These are phyloP conservation scores for Eutrema yunnanense DNA, from an alignment of 345 rosid species.

Conservation along the genomic window DNA sequence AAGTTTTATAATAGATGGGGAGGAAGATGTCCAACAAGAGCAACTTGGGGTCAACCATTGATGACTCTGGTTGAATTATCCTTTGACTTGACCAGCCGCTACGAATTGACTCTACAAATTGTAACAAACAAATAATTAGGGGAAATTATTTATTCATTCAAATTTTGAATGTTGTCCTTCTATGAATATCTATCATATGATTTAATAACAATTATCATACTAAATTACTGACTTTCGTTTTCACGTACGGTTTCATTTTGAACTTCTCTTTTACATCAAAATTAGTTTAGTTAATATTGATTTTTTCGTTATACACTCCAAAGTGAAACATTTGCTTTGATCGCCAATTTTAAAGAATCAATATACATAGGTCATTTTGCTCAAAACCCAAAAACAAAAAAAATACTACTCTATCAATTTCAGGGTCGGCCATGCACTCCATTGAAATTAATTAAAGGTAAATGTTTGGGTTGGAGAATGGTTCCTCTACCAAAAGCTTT, in stretches of 20 bases:
- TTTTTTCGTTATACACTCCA: background rate
- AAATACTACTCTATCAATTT: too few species aligned
- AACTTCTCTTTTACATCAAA: background rate
- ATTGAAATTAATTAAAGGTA: background rate
- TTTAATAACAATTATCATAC: background rate
- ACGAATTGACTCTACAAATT: conserved; percentile 25
- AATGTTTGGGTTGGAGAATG: background rate
- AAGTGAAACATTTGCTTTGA: too few species aligned
- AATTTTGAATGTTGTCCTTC: background rate
- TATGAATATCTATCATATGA: background rate
- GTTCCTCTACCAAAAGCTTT: background rate
- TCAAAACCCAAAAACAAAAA: too few species aligned
- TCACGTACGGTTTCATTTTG: background rate
- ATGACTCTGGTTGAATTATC: conserved; percentile 21
- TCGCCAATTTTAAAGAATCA: too few species aligned
- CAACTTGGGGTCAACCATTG: conserved; percentile 21
- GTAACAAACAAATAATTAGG: background rate
- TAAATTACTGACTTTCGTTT: background rate
- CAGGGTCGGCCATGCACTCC: background rate
- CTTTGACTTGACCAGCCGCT: conserved; percentile 29
- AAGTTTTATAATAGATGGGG: background rate
- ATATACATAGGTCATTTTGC: too few species aligned
- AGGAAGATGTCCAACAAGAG: conserved; percentile 29
- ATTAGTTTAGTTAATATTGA: background rate
- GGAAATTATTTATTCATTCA: background rate